Percentiles rank a stretch among this genome's conserved stretches.
Evolutionary conservation across 1,284 basidiomycete genomes (phyloP).

Genomic region (Trametes hirsuta): DNA sequence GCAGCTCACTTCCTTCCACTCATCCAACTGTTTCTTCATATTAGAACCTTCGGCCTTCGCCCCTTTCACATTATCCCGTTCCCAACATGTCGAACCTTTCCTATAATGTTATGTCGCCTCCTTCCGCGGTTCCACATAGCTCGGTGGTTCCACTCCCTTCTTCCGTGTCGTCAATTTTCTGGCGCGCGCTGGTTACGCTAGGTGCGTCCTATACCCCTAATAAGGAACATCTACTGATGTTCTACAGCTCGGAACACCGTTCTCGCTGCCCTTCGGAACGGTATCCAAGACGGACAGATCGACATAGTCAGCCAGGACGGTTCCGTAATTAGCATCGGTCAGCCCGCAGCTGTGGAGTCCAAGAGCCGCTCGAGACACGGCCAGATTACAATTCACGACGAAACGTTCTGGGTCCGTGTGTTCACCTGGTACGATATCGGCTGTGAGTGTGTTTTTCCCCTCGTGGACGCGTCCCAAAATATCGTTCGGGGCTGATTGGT

Average conservation of each 20-base stretch:
- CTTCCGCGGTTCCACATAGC: neutral
- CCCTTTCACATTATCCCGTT: neutral
- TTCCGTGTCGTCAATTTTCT: neutral
- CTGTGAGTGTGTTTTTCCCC: conserved; percentile 42
- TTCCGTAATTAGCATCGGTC: neutral
- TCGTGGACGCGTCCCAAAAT: neutral
- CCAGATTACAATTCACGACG: neutral
- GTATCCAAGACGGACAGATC: neutral
- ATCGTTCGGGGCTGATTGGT: neutral
- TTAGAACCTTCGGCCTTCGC: too few species aligned
- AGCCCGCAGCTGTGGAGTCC: neutral
- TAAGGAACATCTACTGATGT: neutral
- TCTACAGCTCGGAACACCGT: neutral
- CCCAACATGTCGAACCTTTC: neutral
- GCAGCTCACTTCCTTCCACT: too few species aligned
- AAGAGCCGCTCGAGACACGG: neutral
- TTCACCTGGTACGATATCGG: conserved; percentile 49
- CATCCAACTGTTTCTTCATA: too few species aligned
- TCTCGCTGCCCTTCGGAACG: neutral
- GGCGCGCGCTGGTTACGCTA: neutral
- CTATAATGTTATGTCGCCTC: neutral
- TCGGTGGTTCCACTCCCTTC: neutral
- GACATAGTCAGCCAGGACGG: neutral
- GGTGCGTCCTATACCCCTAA: neutral
- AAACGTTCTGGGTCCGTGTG: conserved; percentile 11